Evolutionary conservation across 2,329 filamentous ascomycete genomes (phyloP).

Genomic region (Cordyceps cicadae): DNA sequence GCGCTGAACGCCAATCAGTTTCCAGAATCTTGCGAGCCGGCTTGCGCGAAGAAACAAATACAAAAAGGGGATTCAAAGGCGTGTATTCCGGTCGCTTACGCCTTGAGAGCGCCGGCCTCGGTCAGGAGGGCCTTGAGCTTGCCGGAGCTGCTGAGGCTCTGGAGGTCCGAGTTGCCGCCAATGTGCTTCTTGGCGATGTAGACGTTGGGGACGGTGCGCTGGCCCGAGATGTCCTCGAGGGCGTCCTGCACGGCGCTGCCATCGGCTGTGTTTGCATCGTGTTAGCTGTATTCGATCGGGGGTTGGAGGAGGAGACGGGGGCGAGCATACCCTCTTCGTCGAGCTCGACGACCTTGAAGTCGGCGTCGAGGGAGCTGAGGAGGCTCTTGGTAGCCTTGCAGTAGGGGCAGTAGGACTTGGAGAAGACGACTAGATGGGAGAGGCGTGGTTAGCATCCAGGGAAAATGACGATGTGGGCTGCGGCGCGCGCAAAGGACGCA

Average conservation of each 20-base stretch:
- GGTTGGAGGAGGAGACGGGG: background rate
- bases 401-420: slow-evolving; percentile 94
- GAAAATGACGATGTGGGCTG: background rate
- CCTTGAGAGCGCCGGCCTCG: slow-evolving; percentile 34
- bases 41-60: slow-evolving; percentile 3
- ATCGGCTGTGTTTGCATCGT: slow-evolving; percentile 52
- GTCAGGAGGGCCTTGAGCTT: slow-evolving; percentile 34
- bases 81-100: slow-evolving; percentile 23
- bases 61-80: slow-evolving; percentile 6
- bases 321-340: slow-evolving; percentile 68
- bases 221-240: slow-evolving; percentile 68
- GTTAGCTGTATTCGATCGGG: slow-evolving; percentile 16
- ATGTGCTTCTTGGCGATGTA: slow-evolving; percentile 89
- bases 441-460: background rate
- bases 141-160: slow-evolving; percentile 42
- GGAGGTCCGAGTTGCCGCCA: slow-evolving; percentile 87
- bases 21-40: background rate
- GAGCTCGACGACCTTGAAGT: slow-evolving; percentile 71
- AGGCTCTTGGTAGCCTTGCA: slow-evolving; percentile 72
- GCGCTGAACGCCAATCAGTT: slow-evolving; percentile 8
- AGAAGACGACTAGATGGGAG: slow-evolving; percentile 67
- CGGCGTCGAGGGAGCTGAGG: slow-evolving; percentile 60
- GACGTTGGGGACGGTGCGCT: slow-evolving; percentile 91
- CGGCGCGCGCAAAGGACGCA: background rate
- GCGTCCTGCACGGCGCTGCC: slow-evolving; percentile 76